A percentile compares a stretch with the other conserved stretches of the same genome.
phyloP scores from a whole-genome alignment of 2,329 filamentous ascomycete species.

The Claviceps sorghi region DNA sequence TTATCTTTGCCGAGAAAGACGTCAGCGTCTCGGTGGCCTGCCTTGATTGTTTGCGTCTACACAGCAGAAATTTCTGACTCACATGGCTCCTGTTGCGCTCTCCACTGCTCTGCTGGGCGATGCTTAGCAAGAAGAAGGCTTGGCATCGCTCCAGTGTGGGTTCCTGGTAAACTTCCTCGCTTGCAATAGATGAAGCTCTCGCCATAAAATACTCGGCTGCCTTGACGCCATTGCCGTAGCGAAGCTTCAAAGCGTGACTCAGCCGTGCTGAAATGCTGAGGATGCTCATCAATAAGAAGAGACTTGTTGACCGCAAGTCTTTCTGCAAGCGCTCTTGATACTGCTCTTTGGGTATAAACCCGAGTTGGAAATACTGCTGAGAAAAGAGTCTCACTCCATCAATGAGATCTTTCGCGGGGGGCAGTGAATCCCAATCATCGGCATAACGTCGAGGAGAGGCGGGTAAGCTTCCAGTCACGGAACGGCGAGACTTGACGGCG shows the following conservation, averaged over 20 bases:
- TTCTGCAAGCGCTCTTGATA: constrained; percentile 33
- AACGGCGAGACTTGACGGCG: constrained; percentile 21
- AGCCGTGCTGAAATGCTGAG: constrained; percentile 42
- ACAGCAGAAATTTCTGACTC: constrained; percentile 12
- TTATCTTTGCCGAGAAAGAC: constrained; percentile 25
- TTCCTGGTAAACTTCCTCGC: constrained; percentile 35
- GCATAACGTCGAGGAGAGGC: constrained; percentile 8
- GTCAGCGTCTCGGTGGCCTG: not conserved
- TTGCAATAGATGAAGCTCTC: constrained; percentile 31
- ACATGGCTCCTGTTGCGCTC: constrained; percentile 39
- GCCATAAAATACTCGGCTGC: constrained; percentile 41
- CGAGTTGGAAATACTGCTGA: constrained; percentile 42
- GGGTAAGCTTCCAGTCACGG: constrained; percentile 17
- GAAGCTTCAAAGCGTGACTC: constrained; percentile 31
- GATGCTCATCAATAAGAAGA: constrained; percentile 40
- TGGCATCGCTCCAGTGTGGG: constrained; percentile 41
- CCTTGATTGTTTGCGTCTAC: not conserved
- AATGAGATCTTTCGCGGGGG: constrained; percentile 33
- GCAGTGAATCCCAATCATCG: constrained; percentile 36
- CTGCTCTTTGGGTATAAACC: constrained; percentile 40
- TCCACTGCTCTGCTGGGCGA: constrained; percentile 43
- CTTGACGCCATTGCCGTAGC: constrained; percentile 35
- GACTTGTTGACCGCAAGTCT: constrained; percentile 32
- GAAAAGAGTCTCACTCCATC: constrained; percentile 40
- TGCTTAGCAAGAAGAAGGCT: constrained; percentile 42